Percentiles rank a stretch among this genome's conserved stretches.
These are phyloP conservation scores for Taiwanofungus camphoratus DNA, from an alignment of 1,284 basidiomycete genomes.

Conservation along the genomic window DNA sequence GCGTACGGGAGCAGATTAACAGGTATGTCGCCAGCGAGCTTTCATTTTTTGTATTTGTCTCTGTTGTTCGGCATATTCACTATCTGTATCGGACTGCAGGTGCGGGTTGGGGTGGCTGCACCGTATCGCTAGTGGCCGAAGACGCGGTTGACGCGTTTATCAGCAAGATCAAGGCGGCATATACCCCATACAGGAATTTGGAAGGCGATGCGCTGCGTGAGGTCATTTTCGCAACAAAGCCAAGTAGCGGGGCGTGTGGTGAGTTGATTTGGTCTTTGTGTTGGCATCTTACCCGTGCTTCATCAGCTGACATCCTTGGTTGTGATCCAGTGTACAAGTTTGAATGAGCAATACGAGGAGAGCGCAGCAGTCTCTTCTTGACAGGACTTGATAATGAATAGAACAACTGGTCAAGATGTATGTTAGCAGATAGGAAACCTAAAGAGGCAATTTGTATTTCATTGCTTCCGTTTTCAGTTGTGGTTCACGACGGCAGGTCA, in stretches of 20 bases:
- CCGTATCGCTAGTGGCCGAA: slow-evolving; percentile 76
- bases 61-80: no score
- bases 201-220: slow-evolving; percentile 56
- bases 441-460: no score
- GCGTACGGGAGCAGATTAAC: slow-evolving; percentile 77
- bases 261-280: slow-evolving; percentile 26
- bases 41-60: slow-evolving; percentile 1
- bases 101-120: slow-evolving; percentile 90
- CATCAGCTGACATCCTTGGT: neutral
- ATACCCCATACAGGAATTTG: slow-evolving; percentile 58
- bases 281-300: neutral
- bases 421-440: no score
- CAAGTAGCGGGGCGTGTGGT: slow-evolving; percentile 81
- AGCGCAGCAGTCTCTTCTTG: no score
- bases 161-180: slow-evolving; percentile 49
- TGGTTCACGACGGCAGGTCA: no score
- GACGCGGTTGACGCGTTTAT: slow-evolving; percentile 67
- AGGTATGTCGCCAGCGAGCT: slow-evolving; percentile 35
- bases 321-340: neutral
- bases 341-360: neutral
- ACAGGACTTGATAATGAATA: no score
- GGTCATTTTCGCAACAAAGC: slow-evolving; percentile 81
- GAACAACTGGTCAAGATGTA: no score
- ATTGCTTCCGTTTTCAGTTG: no score
- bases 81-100: slow-evolving; percentile 36